Conservation (phyloP, 352 stramenopile species). For the Phytophthora constricta region DNA sequence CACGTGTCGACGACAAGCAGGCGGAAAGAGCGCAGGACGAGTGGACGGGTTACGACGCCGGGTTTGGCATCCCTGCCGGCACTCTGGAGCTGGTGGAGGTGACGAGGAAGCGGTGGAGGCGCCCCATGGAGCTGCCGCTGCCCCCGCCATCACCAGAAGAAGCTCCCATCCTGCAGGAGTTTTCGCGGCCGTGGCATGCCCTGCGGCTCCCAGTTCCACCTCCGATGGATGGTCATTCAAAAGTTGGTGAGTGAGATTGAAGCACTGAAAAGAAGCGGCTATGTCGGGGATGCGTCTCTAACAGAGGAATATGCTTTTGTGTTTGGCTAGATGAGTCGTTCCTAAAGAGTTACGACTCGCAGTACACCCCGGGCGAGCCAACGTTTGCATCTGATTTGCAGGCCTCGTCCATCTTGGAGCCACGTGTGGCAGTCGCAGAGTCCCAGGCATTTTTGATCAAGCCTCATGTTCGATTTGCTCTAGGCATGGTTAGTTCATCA, state of each 20-base stretch:
- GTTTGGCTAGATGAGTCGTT: slow-evolving; percentile 40
- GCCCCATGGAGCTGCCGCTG: slow-evolving; percentile 30
- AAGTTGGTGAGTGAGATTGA: slow-evolving; percentile 22
- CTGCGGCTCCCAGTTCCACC: slow-evolving; percentile 31
- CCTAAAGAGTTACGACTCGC: slow-evolving; percentile 74
- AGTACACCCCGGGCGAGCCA: slow-evolving; percentile 40
- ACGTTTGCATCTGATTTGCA: slow-evolving; percentile 60
- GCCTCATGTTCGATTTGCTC: slow-evolving; percentile 48
- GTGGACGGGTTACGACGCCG: slow-evolving; percentile 15
- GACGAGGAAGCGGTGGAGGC: slow-evolving; percentile 24
- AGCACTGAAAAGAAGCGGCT: no score
- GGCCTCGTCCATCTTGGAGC: slow-evolving; percentile 47
- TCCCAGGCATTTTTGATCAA: slow-evolving; percentile 54
- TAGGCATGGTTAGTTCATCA: slow-evolving; percentile 50
- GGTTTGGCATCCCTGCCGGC: slow-evolving; percentile 32
- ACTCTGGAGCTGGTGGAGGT: slow-evolving; percentile 36
- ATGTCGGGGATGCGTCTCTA: no score
- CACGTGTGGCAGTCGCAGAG: slow-evolving; percentile 57
- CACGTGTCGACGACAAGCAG: slow-evolving; percentile 3
- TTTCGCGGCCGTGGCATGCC: slow-evolving; percentile 42
- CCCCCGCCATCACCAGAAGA: slow-evolving; percentile 17
- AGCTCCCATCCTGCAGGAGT: slow-evolving; percentile 50
- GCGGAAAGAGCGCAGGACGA: slow-evolving; percentile 10
- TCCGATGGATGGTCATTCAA: slow-evolving; percentile 1
- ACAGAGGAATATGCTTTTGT: no score